Conservation (phyloP, 768 basidiomycete genomes). For the Pisolithus tinctorius region DNA sequence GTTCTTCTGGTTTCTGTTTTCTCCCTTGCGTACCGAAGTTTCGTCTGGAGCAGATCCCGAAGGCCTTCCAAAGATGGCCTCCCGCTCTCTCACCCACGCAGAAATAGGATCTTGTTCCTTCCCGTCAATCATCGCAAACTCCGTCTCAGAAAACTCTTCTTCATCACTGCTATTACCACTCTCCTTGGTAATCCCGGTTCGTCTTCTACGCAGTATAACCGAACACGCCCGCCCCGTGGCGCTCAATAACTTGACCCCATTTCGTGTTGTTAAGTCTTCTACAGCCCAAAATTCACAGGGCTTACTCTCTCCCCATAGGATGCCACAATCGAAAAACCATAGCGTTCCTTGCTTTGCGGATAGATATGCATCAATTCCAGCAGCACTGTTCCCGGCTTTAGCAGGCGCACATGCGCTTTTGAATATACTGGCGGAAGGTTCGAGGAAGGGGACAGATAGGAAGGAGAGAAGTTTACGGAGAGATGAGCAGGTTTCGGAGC, state of each 20-base stretch:
- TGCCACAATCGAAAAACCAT: slow-evolving; percentile 63
- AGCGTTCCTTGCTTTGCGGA: slow-evolving; percentile 66
- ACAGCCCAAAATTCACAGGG: slow-evolving; percentile 75
- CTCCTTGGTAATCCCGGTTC: background rate
- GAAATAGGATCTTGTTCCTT: slow-evolving; percentile 59
- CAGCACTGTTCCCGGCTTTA: slow-evolving; percentile 36
- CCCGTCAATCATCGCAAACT: slow-evolving; percentile 68
- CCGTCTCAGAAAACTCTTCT: slow-evolving; percentile 49
- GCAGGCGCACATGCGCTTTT: slow-evolving; percentile 42
- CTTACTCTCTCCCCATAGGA: slow-evolving; percentile 70
- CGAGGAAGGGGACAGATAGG: slow-evolving; percentile 37
- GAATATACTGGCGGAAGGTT: slow-evolving; percentile 48
- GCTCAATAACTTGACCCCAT: slow-evolving; percentile 48
- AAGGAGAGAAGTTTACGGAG: slow-evolving; percentile 48
- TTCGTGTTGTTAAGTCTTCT: slow-evolving; percentile 46
- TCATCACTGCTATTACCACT: slow-evolving; percentile 17
- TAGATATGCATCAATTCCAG: slow-evolving; percentile 63
- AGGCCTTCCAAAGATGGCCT: slow-evolving; percentile 46
- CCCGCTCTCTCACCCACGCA: slow-evolving; percentile 56
- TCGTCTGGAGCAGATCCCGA: slow-evolving; percentile 1
- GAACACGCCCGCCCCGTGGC: slow-evolving; percentile 65
- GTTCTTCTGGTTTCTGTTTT: slow-evolving; percentile 2
- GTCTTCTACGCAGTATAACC: slow-evolving; percentile 43
- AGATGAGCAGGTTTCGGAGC: slow-evolving; percentile 41
- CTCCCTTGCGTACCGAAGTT: background rate